phyloP scores from a whole-genome alignment of 176 grass and related monocot species.

The Echinochloa phyllopogon region DNA sequence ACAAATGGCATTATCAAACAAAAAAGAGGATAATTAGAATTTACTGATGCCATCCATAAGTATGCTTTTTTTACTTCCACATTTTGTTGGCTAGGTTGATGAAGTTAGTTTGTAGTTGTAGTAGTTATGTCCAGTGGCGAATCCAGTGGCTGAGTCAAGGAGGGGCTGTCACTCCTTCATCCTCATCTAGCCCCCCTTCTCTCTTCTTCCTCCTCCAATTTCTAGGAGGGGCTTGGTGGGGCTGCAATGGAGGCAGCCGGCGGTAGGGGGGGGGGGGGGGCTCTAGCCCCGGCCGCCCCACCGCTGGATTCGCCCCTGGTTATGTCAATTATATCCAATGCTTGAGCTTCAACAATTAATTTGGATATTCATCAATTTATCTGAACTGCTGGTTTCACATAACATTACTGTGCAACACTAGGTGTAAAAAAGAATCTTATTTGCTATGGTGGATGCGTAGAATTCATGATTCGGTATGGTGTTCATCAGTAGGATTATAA shows the following conservation, averaged over 20 bases:
- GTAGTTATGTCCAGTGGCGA: background rate
- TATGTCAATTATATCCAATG: background rate
- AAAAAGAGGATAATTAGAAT: background rate
- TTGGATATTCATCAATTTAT: background rate
- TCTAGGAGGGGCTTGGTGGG: no score
- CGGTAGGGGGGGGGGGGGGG: no score
- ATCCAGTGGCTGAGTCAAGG: no score
- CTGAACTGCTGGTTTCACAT: background rate
- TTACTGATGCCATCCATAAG: no score
- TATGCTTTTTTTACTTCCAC: background rate
- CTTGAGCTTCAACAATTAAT: conserved; percentile 14
- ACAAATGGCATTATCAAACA: background rate
- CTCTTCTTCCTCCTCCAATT: no score
- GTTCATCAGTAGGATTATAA: background rate
- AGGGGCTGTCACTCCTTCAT: no score
- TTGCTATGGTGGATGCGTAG: background rate
- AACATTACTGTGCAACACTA: background rate
- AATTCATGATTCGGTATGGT: background rate
- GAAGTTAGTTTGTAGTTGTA: background rate
- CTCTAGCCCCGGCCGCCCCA: no score
- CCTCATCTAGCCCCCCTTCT: no score
- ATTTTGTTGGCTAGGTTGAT: background rate
- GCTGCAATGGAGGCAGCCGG: no score
- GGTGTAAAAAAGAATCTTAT: background rate
- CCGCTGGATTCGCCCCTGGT: no score